Evolutionary conservation across 192 early-diverging fungal genomes (phyloP), one percentile per base, ranked within the genome.

Genomic region (Coemansia sp.): DNA sequence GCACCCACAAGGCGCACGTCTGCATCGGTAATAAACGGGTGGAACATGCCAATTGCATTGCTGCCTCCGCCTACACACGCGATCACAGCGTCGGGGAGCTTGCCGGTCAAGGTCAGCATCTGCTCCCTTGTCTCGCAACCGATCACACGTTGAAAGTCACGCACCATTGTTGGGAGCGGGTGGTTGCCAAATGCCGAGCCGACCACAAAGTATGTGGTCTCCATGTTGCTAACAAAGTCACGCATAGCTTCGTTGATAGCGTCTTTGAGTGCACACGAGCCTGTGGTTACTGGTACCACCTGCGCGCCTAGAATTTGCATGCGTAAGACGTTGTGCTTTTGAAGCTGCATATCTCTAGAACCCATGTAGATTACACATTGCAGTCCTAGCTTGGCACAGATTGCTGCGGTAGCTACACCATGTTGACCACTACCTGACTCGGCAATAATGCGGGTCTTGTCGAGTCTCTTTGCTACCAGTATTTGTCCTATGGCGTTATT

Each of bases 361-460:
- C 96, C 96, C 96, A 98, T 98, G 80, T 97, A 98, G 41, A 98
- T 84, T 59, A 91, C 84, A 70, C 96, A 97, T 74, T 97, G 89
- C 42, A 98, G 81, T 10, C 93, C 93, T 71, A 98, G 91, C 76
- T 96, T 96, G 59, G 96, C 96, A 73, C 96, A 98, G 18, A 94
- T 92, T 34, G 94, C 95, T 1, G 96, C 96, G 2, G 94, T 97
- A 17, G 92, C 94, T 12, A 98, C 94, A 70, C 94, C 96, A 68
- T 98, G 94, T 61, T 98, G 96, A 11, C 96, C 96, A 46, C 94
- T 94, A 42, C 96, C 94, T 9, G 96, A 97, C 65, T 98, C 96
- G 50, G 96, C 95, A 83, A 98, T 98, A 51, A 97, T 97, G 62
- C 94, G 85, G 54, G 83, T 87, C 82, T 97, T 98, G 66, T 94